These are phyloP conservation scores for Ascochyta rabiei DNA, from an alignment of 2,329 filamentous ascomycete species.

Conservation along the genomic window DNA sequence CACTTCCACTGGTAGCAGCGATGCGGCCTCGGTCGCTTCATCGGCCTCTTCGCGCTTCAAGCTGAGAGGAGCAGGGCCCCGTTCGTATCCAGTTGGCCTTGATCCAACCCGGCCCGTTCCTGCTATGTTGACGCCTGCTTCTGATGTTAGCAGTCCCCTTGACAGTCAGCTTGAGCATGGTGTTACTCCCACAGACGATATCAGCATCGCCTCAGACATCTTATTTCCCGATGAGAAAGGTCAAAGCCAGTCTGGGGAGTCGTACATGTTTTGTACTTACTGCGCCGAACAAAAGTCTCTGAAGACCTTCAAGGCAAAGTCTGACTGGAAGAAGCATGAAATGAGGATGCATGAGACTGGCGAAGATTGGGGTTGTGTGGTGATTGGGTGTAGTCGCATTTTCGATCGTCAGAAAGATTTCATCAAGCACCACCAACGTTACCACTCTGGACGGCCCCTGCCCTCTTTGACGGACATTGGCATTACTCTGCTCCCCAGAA, in stretches of 20 bases:
- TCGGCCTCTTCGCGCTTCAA: slow-evolving; percentile 40
- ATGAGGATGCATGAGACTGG: slow-evolving; percentile 49
- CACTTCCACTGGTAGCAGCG: slow-evolving; percentile 36
- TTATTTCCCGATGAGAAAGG: slow-evolving; percentile 29
- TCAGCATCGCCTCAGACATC: slow-evolving; percentile 37
- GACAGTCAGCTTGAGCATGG: slow-evolving; percentile 37
- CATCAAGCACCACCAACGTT: slow-evolving; percentile 45
- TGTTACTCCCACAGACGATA: slow-evolving; percentile 42
- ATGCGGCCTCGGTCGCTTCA: slow-evolving; percentile 38
- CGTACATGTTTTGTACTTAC: slow-evolving; percentile 48
- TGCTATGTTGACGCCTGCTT: slow-evolving; percentile 36
- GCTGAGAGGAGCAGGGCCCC: slow-evolving; percentile 39
- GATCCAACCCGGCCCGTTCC: slow-evolving; percentile 43
- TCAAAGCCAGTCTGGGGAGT: slow-evolving; percentile 36
- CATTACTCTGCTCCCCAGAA: slow-evolving; percentile 40
- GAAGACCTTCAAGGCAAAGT: slow-evolving; percentile 49
- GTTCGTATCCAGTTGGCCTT: slow-evolving; percentile 43
- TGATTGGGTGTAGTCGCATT: slow-evolving; percentile 42
- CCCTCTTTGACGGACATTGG: slow-evolving; percentile 45
- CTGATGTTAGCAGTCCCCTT: slow-evolving; percentile 41
- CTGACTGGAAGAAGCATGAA: slow-evolving; percentile 50
- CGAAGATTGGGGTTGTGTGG: slow-evolving; percentile 46
- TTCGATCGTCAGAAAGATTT: slow-evolving; percentile 48
- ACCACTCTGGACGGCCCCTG: slow-evolving; percentile 44
- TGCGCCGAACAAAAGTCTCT: slow-evolving; percentile 43